Base-by-base conservation (phyloP, 2,329 filamentous ascomycete species). In the Epichloe amarillans region DNA sequence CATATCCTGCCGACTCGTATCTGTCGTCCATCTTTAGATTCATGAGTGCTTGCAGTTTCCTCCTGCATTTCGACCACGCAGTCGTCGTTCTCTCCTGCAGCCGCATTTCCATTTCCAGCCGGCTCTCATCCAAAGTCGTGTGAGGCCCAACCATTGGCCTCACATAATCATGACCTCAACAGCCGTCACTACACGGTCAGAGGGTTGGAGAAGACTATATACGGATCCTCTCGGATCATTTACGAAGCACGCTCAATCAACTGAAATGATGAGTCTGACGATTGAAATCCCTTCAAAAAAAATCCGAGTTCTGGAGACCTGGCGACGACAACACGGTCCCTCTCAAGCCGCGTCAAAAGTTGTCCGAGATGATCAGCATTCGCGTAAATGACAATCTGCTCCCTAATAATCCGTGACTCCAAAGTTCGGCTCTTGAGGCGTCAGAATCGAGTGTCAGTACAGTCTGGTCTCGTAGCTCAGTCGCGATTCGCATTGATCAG, bases 181-280 rank as follows among this genome's bases (percentile, higher is more conserved):
- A 14, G 43, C 23, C 26, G 47, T 45, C 45, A 45, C 35, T 39
- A 51, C 50, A 54, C 46, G 30, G 43, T 26, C 26, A 7, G 21
- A 40, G 40, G 30, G 17, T 19, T 52, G 41, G 57, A 19, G 14
- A 43, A 14, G 61, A 62, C 64, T 66, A 66, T 57, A 65, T 66
- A 66, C 58, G 59, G 55, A 65, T 65, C 63, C 64, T 57, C 57
- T 52, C 56, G 63, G 63, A 66, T 64, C 44, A 61, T 65, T 67
- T 67, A 65, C 62, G 63, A 63, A 54, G 53, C 49, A 48, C 47
- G 51, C 50, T 47, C 47, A 43, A 33, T n/a, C 21, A 33, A 30
- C 36, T 41, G 41, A 39, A 33, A 17, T 10, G 8, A 21, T n/a
- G 8, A 26, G 6, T 45, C 33, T 33, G 41, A 39, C 35, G 23